Conservation (phyloP, 352 stramenopile species). For the Globisporangium rhizosaccharum region DNA sequence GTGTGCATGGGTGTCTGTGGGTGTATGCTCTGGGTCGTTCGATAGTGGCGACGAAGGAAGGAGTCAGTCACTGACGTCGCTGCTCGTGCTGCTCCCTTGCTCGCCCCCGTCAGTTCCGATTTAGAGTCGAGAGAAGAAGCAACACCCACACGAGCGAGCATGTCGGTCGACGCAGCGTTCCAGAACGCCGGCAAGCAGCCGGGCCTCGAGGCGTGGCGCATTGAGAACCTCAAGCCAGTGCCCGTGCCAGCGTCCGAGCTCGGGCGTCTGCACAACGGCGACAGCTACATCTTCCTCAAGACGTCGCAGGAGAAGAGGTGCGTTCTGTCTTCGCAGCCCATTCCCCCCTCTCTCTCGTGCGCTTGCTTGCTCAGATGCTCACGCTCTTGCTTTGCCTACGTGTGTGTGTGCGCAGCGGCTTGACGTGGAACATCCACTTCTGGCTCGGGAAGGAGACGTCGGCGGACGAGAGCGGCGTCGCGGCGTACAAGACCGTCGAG, state of each 20-base stretch:
- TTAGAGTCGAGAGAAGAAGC: constrained; percentile 7
- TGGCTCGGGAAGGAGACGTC: constrained; percentile 93
- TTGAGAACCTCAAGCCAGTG: constrained; percentile 79
- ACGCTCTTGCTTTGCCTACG: no score
- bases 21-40: not conserved
- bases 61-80: no score
- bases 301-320: constrained; percentile 56
- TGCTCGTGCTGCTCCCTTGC: not conserved
- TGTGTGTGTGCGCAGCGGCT: constrained; percentile 17
- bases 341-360: not conserved
- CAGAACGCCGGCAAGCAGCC: constrained; percentile 44
- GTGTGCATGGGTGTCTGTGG: not conserved
- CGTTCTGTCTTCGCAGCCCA: not conserved
- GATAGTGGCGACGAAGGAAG: no score
- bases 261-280: constrained; percentile 91
- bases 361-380: not conserved
- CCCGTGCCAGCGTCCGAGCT: constrained; percentile 41
- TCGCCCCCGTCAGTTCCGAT: no score
- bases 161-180: constrained; percentile 65
- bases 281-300: constrained; percentile 96
- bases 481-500: constrained; percentile 96
- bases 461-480: constrained; percentile 91
- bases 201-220: constrained; percentile 79
- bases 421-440: constrained; percentile 93
- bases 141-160: constrained; percentile 13